Evolutionary conservation across 208 protist genomes (phyloP), one percentile per base, ranked within the genome.

Genomic region (Wallacemonas sp.): DNA sequence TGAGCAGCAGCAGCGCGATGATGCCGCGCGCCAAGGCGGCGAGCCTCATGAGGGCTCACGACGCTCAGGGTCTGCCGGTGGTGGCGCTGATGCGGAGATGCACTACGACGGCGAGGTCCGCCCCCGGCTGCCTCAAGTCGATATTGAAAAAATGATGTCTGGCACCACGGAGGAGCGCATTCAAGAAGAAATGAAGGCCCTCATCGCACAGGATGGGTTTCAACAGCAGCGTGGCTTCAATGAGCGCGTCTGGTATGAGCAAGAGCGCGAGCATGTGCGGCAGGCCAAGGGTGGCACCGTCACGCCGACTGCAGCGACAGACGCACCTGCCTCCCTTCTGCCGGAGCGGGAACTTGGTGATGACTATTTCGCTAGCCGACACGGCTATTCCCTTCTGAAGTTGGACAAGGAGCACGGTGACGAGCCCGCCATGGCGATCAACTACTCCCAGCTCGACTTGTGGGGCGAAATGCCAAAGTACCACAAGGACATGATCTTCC

Each of bases 381-480:
- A 87, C 58, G 89, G 89, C 22, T 95, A 89, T 67, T 95, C 89
- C 11, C 65, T 95, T 15, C 22, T 95, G 39, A 90, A 90, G 55
- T 58, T 68, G 6, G 64, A 53, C 38, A 6, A 64, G 38, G 58
- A 56, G 44, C 26, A 39, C 22, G 41, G 12, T 3, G 46, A 34
- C 30, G 63, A 65, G 66, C 67, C 66, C 39, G 61, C 75, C 24
- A 60, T 63, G 30, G 44, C 77, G 17, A 72, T 55, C 3, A 66
- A 84, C n/a, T 92, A 96, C 67, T 68, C 72, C 4, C 84, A 96
- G 68, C 82, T 96, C 0, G 90, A 96, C 31, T 67, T 91, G 41
- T 96, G 90, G 88, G 90, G 75, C 1, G 90, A 96, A 68, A 86
- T 96, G 82, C 90, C 90, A n/a, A 93, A 88, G 75, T 96, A 96